Conservation (phyloP, 164 flowering plant species). For the Tinospora cordifolia region DNA sequence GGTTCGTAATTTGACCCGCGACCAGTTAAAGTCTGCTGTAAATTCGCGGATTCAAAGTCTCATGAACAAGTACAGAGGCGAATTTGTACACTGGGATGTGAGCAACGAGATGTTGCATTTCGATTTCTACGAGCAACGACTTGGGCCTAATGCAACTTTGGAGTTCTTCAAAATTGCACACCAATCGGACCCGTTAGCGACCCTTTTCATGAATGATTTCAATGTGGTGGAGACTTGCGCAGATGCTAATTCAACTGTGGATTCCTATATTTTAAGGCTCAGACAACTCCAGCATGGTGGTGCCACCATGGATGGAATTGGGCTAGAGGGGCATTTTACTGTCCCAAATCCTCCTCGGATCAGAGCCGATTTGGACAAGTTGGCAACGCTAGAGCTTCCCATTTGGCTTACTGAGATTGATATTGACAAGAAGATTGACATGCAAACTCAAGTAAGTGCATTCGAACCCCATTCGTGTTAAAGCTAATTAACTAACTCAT, state of each 20-base stretch:
- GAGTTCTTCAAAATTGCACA: constrained; percentile 57
- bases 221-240: constrained; percentile 84
- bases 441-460: constrained; percentile 49
- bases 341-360: constrained; percentile 70
- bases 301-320: constrained; percentile 64
- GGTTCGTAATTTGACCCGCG: constrained; percentile 61
- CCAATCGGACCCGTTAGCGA: constrained; percentile 60
- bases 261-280: constrained; percentile 45
- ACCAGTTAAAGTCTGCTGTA: constrained; percentile 45
- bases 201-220: constrained; percentile 79
- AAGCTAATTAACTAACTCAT: no score
- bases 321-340: constrained; percentile 71
- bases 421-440: constrained; percentile 46
- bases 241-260: constrained; percentile 82
- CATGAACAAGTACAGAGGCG: constrained; percentile 55
- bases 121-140: constrained; percentile 65
- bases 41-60: constrained; percentile 54
- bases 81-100: constrained; percentile 94
- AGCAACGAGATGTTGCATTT: constrained; percentile 91
- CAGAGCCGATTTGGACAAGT: constrained; percentile 71
- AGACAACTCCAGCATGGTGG: constrained; percentile 48
- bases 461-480: no score
- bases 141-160: constrained; percentile 58
- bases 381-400: constrained; percentile 73
- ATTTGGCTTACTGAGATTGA: constrained; percentile 96